These are phyloP conservation scores for Parsonsia alboflavescens DNA, from an alignment of 257 asterid genomes.

Conservation along the genomic window DNA sequence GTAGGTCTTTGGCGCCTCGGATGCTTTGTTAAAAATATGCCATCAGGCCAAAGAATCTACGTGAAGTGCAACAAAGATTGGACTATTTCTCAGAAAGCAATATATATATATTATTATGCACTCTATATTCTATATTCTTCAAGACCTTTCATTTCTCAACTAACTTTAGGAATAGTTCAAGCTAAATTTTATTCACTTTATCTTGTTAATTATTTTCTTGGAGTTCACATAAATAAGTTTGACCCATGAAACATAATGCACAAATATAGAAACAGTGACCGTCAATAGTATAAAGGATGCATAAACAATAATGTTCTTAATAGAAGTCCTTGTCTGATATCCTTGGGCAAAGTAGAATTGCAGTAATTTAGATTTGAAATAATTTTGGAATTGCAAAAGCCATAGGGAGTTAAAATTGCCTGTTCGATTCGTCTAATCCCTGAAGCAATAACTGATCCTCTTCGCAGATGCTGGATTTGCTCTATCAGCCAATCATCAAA, in stretches of 20 bases:
- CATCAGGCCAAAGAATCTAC: slow-evolving; percentile 97
- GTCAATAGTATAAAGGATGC: neutral
- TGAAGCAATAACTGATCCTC: slow-evolving; percentile 85
- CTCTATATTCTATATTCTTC: neutral
- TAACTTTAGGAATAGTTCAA: neutral
- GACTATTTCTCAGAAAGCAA: neutral
- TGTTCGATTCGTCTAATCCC: slow-evolving; percentile 82
- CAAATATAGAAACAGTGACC: neutral
- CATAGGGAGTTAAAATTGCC: slow-evolving; percentile 37
- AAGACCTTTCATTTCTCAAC: neutral
- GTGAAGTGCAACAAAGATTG: neutral
- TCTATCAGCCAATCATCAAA: slow-evolving; percentile 97
- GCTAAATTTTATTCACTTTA: neutral
- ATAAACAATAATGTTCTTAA: neutral
- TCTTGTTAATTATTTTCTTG: neutral
- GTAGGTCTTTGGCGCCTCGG: slow-evolving; percentile 68
- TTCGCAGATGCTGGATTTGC: slow-evolving; percentile 79
- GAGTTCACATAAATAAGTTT: neutral
- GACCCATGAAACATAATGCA: neutral
- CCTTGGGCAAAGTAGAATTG: neutral
- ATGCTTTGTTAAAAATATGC: slow-evolving; percentile 90
- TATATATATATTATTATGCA: neutral
- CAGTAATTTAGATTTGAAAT: slow-evolving; percentile 8
- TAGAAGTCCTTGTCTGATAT: neutral
- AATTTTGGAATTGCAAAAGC: neutral